Conservation (phyloP, 352 stramenopile genomes). For the Phytopythium oedochilum region DNA sequence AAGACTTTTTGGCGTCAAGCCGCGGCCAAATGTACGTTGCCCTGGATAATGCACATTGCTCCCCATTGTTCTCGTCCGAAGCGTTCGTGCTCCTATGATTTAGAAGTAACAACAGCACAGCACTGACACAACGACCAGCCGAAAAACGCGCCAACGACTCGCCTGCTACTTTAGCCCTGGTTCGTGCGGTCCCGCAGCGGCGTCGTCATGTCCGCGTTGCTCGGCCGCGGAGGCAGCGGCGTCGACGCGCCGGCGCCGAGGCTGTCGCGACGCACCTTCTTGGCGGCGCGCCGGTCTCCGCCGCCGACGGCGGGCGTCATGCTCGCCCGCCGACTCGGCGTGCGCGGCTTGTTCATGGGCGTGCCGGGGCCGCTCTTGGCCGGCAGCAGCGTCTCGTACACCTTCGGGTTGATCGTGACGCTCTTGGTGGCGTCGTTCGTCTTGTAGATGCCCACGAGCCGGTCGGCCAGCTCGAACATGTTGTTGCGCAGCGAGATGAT, state of each 20-base stretch:
- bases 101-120: neutral
- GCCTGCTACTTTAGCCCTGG: slow-evolving; percentile 12
- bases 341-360: slow-evolving; percentile 7
- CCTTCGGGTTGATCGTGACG: slow-evolving; percentile 98
- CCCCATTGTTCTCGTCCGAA: neutral
- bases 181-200: slow-evolving; percentile 42
- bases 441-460: slow-evolving; percentile 99
- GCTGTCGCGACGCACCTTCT: slow-evolving; percentile 29
- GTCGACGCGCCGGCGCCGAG: slow-evolving; percentile 19
- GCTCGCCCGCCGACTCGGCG: slow-evolving; percentile 17
- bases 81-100: neutral
- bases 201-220: slow-evolving; percentile 10
- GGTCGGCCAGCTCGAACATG: slow-evolving; percentile 99
- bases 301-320: slow-evolving; percentile 14
- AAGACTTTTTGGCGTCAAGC: too few relatives aligned
- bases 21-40: neutral
- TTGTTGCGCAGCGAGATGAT: slow-evolving; percentile 99
- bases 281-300: slow-evolving; percentile 14
- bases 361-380: slow-evolving; percentile 17
- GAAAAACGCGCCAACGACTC: neutral
- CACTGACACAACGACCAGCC: neutral
- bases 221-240: slow-evolving; percentile 12
- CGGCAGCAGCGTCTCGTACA: slow-evolving; percentile 52
- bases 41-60: neutral
- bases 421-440: slow-evolving; percentile 99